These are phyloP conservation scores for Leccinum sublutescens DNA, from an alignment of 768 basidiomycete genomes.

Conservation along the genomic window DNA sequence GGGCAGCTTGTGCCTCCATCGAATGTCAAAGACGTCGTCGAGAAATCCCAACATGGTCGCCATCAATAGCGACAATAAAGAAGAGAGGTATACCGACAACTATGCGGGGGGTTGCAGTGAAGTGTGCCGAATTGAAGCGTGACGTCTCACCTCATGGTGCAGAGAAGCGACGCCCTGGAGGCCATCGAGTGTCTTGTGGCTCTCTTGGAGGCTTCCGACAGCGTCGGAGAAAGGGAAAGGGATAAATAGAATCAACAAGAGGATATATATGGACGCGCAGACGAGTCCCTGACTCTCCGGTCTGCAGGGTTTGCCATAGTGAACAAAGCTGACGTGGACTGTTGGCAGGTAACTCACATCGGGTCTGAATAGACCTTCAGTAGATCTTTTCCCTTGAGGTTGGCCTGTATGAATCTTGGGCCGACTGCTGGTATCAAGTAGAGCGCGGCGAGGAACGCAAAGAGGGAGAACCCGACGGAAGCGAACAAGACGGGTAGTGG, in stretches of 20 bases:
- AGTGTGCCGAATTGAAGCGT: neutral
- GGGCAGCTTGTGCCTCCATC: conserved; percentile 97
- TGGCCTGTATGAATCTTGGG: conserved; percentile 74
- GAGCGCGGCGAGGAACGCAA: conserved; percentile 75
- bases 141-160: conserved; percentile 65
- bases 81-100: conserved; percentile 92
- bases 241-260: conserved; percentile 86
- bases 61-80: conserved; percentile 85
- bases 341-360: conserved; percentile 47
- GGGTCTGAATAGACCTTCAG: conserved; percentile 76
- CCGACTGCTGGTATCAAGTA: conserved; percentile 84
- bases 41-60: conserved; percentile 94
- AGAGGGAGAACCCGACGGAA: conserved; percentile 78
- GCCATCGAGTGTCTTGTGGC: conserved; percentile 46
- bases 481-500: conserved; percentile 72
- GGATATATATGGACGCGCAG: conserved; percentile 85
- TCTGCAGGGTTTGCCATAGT: conserved; percentile 40
- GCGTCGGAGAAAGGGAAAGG: conserved; percentile 90
- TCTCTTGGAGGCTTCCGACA: conserved; percentile 46
- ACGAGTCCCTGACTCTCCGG: conserved; percentile 94
- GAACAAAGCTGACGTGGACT: neutral
- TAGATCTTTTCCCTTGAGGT: conserved; percentile 83
- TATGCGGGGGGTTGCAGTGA: conserved; percentile 28
- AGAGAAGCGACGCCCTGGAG: conserved; percentile 50
- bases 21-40: conserved; percentile 97